These are phyloP conservation scores for Hanseniaspora gamundiae DNA, from an alignment of 1,139 yeast genomes.

Conservation along the genomic window DNA sequence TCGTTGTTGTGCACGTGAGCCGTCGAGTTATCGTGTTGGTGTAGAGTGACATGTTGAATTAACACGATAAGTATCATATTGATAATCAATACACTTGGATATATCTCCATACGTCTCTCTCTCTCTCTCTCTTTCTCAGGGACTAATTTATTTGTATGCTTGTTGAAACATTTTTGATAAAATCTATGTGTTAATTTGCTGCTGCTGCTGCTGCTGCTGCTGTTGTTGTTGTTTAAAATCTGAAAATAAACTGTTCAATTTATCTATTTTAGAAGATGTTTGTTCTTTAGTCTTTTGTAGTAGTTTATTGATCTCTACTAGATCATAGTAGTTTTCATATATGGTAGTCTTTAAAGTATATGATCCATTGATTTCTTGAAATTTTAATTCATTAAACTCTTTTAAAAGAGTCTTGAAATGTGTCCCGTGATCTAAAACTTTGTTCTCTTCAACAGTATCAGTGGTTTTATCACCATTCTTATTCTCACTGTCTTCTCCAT, in stretches of 20 bases:
- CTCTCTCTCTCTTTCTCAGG: too few relatives aligned
- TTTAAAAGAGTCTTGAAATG: constrained; percentile 27
- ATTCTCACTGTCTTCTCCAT: not conserved
- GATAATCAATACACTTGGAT: too few relatives aligned
- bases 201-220: too few relatives aligned
- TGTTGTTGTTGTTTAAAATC: not conserved
- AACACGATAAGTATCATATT: too few relatives aligned
- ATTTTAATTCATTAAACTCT: constrained; percentile 30
- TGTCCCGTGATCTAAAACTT: not conserved
- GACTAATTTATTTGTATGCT: too few relatives aligned
- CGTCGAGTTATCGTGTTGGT: too few relatives aligned
- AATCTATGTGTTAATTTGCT: too few relatives aligned
- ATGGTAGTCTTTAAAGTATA: constrained; percentile 38
- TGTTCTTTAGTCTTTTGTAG: constrained; percentile 16
- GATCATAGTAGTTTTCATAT: constrained; percentile 39
- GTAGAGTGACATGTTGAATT: too few relatives aligned
- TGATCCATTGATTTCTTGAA: constrained; percentile 32
- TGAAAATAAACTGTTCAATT: not conserved
- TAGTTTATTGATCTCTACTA: constrained; percentile 35
- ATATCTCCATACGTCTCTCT: too few relatives aligned
- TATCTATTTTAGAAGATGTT: not conserved
- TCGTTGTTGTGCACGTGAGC: too few relatives aligned
- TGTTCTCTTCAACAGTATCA: not conserved
- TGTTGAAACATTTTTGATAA: too few relatives aligned
- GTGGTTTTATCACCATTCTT: not conserved